Percentiles rank a stretch among this genome's conserved stretches.
Evolutionary conservation across 495 filamentous ascomycete genomes (phyloP).

Genomic region (Chaetomium cochliodes): DNA sequence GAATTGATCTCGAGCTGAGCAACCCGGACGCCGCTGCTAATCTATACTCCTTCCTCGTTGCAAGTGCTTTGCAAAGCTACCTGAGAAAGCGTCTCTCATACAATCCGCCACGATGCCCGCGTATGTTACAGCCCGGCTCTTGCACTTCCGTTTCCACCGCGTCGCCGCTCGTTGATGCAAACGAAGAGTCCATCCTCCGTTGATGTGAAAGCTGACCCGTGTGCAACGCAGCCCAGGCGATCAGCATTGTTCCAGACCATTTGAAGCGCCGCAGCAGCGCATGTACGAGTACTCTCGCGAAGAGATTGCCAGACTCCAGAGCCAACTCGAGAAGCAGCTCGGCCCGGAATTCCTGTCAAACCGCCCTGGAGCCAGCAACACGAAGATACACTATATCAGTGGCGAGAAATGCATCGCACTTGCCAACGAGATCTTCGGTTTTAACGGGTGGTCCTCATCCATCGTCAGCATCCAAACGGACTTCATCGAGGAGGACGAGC

Average conservation of each 20-base stretch:
- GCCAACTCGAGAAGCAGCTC: conserved; percentile 85
- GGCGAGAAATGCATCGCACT: conserved; percentile 94
- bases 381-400: conserved; percentile 83
- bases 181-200: not conserved
- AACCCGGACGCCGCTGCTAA: too few species aligned
- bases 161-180: not conserved
- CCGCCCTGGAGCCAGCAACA: conserved; percentile 62
- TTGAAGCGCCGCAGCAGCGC: conserved; percentile 64
- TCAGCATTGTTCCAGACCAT: conserved; percentile 78
- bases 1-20: not conserved
- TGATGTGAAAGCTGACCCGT: conserved; percentile 20
- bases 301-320: conserved; percentile 85
- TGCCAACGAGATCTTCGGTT: conserved; percentile 97
- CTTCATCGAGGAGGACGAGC: conserved; percentile 65
- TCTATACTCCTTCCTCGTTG: not conserved
- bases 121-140: conserved; percentile 34
- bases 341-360: conserved; percentile 94
- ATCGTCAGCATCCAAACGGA: conserved; percentile 89
- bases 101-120: conserved; percentile 39
- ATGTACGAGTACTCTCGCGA: conserved; percentile 80
- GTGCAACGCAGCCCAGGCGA: conserved; percentile 65
- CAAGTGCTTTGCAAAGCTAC: not conserved
- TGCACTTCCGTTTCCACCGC: too few species aligned
- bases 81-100: conserved; percentile 14
- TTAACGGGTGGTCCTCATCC: conserved; percentile 94